phyloP scores from a whole-genome alignment of 495 filamentous ascomycete species.

The Penicillium macrosclerotiorum region DNA sequence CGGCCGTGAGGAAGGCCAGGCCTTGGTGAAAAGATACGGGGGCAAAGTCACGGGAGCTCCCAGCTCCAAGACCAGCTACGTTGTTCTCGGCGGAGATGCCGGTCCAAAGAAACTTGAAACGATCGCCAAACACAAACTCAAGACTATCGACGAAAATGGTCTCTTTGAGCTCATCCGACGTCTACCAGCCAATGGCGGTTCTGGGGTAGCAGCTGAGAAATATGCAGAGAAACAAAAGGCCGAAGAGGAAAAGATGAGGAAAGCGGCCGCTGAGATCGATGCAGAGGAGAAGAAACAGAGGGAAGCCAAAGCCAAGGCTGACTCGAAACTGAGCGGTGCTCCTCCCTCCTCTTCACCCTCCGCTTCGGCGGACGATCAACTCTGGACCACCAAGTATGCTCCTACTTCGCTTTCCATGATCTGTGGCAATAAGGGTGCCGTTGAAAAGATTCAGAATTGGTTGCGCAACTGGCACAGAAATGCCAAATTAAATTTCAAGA shows the following conservation, averaged over 20 bases:
- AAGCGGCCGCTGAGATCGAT: conserved; percentile 82
- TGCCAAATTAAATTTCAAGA: conserved; percentile 71
- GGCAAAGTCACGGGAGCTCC: conserved; percentile 85
- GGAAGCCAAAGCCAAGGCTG: conserved; percentile 47
- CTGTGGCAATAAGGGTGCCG: conserved; percentile 88
- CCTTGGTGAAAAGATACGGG: conserved; percentile 86
- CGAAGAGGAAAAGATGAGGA: conserved; percentile 72
- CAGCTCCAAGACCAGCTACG: conserved; percentile 88
- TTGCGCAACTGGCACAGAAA: conserved; percentile 75
- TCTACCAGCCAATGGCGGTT: conserved; percentile 82
- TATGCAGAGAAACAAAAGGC: conserved; percentile 76
- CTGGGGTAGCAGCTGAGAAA: conserved; percentile 82
- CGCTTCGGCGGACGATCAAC: conserved; percentile 55
- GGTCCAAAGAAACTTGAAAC: conserved; percentile 92
- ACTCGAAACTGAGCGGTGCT: conserved; percentile 16
- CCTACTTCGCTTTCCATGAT: conserved; percentile 81
- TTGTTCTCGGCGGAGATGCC: conserved; percentile 86
- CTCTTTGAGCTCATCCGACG: conserved; percentile 82
- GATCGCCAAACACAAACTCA: conserved; percentile 72
- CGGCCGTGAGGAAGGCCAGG: conserved; percentile 81
- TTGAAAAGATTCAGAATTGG: conserved; percentile 89
- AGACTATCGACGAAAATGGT: conserved; percentile 91
- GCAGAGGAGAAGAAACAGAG: conserved; percentile 53
- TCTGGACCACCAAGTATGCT: conserved; percentile 97
- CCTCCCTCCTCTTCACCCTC: conserved; percentile 17